Conservation (phyloP, 2,329 filamentous ascomycete genomes). For the Neonectria coccinea region DNA sequence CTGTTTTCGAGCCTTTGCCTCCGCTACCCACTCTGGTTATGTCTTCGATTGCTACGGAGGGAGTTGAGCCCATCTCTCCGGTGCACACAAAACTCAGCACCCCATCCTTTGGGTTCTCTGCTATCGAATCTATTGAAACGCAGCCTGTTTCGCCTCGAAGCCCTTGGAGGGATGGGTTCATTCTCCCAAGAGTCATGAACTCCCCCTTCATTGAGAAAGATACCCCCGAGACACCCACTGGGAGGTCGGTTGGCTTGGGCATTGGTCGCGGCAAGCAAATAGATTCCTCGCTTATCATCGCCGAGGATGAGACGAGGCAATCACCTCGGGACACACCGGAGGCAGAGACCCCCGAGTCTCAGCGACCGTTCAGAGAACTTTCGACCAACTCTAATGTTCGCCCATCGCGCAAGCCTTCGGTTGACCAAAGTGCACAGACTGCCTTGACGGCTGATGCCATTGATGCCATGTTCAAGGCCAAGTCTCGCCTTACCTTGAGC, state of each 20-base stretch:
- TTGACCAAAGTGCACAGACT: constrained; percentile 85
- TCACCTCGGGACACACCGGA: constrained; percentile 57
- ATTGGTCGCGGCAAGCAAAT: constrained; percentile 60
- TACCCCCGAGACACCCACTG: constrained; percentile 55
- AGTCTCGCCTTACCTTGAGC: constrained; percentile 35
- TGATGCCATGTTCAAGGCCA: constrained; percentile 75
- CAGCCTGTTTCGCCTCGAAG: constrained; percentile 61
- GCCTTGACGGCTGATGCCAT: constrained; percentile 84
- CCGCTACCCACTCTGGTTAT: constrained; percentile 49
- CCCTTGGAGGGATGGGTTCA: constrained; percentile 67
- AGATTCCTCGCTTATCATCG: constrained; percentile 62
- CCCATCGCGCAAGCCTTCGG: constrained; percentile 54
- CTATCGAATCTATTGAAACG: constrained; percentile 60
- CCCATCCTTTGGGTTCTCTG: constrained; percentile 57
- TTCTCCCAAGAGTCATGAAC: constrained; percentile 63
- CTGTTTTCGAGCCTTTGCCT: constrained; percentile 42
- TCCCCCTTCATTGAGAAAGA: constrained; percentile 46
- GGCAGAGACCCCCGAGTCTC: constrained; percentile 65
- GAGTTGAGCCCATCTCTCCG: constrained; percentile 55
- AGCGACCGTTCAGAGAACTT: constrained; percentile 70
- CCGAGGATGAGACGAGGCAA: constrained; percentile 73
- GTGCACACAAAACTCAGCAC: constrained; percentile 37
- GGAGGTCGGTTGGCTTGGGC: constrained; percentile 58
- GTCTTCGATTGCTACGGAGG: constrained; percentile 52
- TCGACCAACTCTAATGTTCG: constrained; percentile 66